Conservation (phyloP, 495 filamentous ascomycete species). For the Podospora pseudocomata region DNA sequence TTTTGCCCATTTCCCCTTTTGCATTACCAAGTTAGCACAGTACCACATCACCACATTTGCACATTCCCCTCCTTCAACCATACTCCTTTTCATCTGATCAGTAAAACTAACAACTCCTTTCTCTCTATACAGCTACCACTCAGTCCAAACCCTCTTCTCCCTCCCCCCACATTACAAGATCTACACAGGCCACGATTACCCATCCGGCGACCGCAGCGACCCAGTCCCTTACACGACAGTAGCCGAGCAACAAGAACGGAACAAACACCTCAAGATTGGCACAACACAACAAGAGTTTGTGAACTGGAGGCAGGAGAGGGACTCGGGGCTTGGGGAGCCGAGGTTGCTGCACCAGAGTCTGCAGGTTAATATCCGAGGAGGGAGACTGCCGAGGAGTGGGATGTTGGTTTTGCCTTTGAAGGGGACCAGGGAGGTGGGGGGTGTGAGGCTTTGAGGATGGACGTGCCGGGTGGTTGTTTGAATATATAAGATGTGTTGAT, state of each 20-base stretch:
- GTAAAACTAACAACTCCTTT: neutral
- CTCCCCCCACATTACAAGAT: conserved; percentile 45
- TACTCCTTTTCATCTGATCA: neutral
- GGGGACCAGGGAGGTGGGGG: neutral
- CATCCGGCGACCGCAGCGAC: conserved; percentile 21
- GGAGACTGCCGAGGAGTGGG: conserved; percentile 38
- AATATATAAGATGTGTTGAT: neutral
- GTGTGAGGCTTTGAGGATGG: neutral
- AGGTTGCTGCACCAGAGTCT: conserved; percentile 53
- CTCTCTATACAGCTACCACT: conserved; percentile 24
- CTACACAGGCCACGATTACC: conserved; percentile 54
- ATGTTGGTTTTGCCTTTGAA: neutral
- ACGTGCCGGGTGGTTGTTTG: neutral
- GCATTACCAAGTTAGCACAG: neutral
- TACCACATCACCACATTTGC: neutral
- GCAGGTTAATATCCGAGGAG: conserved; percentile 58
- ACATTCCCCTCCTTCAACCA: neutral
- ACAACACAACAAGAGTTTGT: conserved; percentile 49
- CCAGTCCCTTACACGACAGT: conserved; percentile 49
- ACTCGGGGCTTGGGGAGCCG: conserved; percentile 47
- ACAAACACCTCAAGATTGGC: conserved; percentile 51
- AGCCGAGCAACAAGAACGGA: conserved; percentile 44
- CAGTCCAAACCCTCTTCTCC: conserved; percentile 44
- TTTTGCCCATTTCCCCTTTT: neutral
- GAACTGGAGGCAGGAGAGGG: conserved; percentile 42